Evolutionary conservation across 129 eudicot species (phyloP), one percentile per base, ranked within the genome.

Genomic region (Chrysanthemum seticuspe): DNA sequence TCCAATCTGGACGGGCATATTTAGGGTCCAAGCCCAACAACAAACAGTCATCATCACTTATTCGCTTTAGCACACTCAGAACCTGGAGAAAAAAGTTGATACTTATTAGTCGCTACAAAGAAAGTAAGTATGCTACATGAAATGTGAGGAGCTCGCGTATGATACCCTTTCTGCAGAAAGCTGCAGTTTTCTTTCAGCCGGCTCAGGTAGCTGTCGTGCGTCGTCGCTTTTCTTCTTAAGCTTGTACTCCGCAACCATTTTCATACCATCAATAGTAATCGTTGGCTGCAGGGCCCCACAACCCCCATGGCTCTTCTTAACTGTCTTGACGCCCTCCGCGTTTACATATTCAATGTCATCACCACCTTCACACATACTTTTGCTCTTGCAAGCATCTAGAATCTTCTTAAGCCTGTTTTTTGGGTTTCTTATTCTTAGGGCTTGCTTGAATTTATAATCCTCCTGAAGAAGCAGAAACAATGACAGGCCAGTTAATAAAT

Each of bases 1-100:
- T 89, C 98, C 98, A 92, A 74, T 92, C 98, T 18, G 98, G 98
- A 25, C 98, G 98, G 25, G 98, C 98, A 79, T 81, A 92, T 67
- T 89, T 84, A 10, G 98, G 98, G 68, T 84, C 86, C 65, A 92
- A 87, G 25, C 98, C 98, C 80, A 92, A 69, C 66, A 87, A 75
- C 59, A 76, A 67, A 75, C 98, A 92, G 76, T 92, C 98, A 67
- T 92, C 98, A 61, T 92, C 98, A 67, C 95, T 89, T 71, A 92
- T 72, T 48, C 96, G 75, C 79, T 92, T 92, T 53, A 92, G 82
- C 18, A 92, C 88, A 76, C 89, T 89, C 31, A 92, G 81, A 54
- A 92, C 98, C 98, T 92, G 85, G 44, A 61, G 50, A 40, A 72
- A 72, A 36, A 56, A 23, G 14, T 10, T 63, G 50, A 74, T 25